A percentile compares a stretch with the other conserved stretches of the same genome.
phyloP scores from a whole-genome alignment of 2,329 filamentous ascomycete genomes.

The Epicoccum sorghinum region DNA sequence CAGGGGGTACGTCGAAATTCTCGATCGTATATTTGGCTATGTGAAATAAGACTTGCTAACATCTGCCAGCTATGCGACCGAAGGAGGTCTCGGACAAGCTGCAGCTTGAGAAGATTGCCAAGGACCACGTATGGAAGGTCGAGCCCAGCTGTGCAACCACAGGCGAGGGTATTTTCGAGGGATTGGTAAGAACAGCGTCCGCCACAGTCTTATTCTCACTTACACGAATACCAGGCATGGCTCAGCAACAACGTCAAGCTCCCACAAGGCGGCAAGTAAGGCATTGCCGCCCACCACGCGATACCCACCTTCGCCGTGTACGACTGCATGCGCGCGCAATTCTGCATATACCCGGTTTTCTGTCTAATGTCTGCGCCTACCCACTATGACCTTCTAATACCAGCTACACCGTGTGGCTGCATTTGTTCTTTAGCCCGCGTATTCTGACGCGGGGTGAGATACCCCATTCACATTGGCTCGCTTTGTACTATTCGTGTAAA shows the following conservation, averaged over 20 bases:
- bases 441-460: slow-evolving; percentile 18
- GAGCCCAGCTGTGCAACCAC: slow-evolving; percentile 61
- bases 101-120: slow-evolving; percentile 57
- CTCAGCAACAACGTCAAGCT: slow-evolving; percentile 59
- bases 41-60: slow-evolving; percentile 18
- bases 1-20: slow-evolving; percentile 66
- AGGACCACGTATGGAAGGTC: slow-evolving; percentile 60
- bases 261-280: slow-evolving; percentile 46
- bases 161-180: slow-evolving; percentile 60
- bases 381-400: slow-evolving; percentile 34
- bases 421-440: slow-evolving; percentile 16
- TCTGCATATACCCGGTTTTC: slow-evolving; percentile 49
- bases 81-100: slow-evolving; percentile 58
- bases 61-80: slow-evolving; percentile 53
- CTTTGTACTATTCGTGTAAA: slow-evolving; percentile 20
- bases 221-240: slow-evolving; percentile 49
- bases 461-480: slow-evolving; percentile 20
- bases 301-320: slow-evolving; percentile 28
- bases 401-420: slow-evolving; percentile 7
- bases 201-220: slow-evolving; percentile 4
- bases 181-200: slow-evolving; percentile 46
- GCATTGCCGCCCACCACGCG: slow-evolving; percentile 4
- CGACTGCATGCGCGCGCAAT: slow-evolving; percentile 43
- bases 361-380: slow-evolving; percentile 29
- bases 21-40: not conserved